Evolutionary conservation across 2,329 filamentous ascomycete genomes (phyloP).

Genomic region (Cordyceps tenuipes): DNA sequence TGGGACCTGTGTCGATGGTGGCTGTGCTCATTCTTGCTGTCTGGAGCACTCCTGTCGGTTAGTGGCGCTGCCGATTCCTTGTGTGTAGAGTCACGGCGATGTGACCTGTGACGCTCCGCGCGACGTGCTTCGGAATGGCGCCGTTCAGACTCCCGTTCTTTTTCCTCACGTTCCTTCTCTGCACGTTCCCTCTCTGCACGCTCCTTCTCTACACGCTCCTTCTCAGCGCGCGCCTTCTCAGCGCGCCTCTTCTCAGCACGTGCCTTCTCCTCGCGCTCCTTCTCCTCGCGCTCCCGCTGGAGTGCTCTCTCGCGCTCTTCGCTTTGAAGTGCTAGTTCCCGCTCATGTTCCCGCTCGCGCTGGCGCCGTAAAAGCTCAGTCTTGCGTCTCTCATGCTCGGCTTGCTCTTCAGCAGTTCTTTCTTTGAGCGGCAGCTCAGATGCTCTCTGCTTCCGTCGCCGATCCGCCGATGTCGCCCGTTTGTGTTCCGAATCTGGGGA

Average conservation of each 20-base stretch:
- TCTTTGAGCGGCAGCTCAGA: constrained; percentile 2
- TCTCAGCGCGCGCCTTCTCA: not conserved
- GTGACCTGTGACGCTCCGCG: not conserved
- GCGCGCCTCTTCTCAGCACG: not conserved
- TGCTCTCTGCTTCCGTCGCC: not conserved
- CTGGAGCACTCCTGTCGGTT: not conserved
- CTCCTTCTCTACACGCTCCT: not conserved
- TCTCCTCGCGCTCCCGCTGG: not conserved
- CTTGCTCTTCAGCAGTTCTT: constrained; percentile 41
- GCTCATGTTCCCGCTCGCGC: constrained; percentile 13
- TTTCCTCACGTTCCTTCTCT: not conserved
- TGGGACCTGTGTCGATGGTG: constrained; percentile 31
- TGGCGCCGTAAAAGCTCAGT: constrained; percentile 27
- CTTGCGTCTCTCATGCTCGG: constrained; percentile 40
- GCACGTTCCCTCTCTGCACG: constrained; percentile 3
- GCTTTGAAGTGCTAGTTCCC: constrained; percentile 11
- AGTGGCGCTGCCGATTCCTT: not conserved
- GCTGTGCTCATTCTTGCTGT: not conserved
- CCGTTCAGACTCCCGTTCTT: not conserved
- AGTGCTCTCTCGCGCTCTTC: constrained; percentile 13
- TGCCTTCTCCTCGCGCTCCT: constrained; percentile 7
- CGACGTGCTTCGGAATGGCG: constrained; percentile 12
- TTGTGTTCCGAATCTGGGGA: not conserved
- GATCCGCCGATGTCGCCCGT: not conserved
- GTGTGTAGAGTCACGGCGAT: constrained; percentile 1